Conservation (phyloP, 2,329 filamentous ascomycete genomes). For the Venturia nashicola region DNA sequence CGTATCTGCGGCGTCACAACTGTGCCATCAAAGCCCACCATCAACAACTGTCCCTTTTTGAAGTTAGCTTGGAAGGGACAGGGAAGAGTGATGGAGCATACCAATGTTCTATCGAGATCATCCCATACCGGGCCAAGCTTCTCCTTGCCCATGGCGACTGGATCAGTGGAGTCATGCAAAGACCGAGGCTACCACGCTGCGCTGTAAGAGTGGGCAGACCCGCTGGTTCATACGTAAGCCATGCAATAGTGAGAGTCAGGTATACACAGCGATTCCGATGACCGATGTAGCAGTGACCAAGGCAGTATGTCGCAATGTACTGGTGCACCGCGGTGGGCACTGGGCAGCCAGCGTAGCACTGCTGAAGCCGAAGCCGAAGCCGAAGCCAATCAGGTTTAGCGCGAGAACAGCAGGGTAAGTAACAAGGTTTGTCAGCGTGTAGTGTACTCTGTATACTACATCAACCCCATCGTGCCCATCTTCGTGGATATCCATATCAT, state of each 20-base stretch:
- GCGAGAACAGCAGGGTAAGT: no score
- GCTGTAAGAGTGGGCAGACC: not conserved
- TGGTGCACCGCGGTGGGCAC: not conserved
- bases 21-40: slow-evolving; percentile 79
- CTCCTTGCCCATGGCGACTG: slow-evolving; percentile 20
- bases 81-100: slow-evolving; percentile 11
- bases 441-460: not conserved
- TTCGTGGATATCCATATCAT: no score
- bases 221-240: not conserved
- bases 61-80: not conserved
- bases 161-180: slow-evolving; percentile 2
- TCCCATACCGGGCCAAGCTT: slow-evolving; percentile 48
- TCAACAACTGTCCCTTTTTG: slow-evolving; percentile 59
- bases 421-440: not conserved
- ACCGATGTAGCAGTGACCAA: not conserved
- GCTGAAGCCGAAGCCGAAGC: not conserved
- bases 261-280: not conserved
- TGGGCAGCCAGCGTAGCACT: not conserved
- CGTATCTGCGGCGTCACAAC: slow-evolving; percentile 73
- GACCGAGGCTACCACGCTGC: not conserved
- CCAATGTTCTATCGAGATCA: slow-evolving; percentile 49
- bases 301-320: not conserved
- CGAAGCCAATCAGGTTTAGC: not conserved
- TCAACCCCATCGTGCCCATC: no score
- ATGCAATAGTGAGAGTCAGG: not conserved